Conservation (phyloP, 1,284 basidiomycete species). For the Amylostereum areolatum region DNA sequence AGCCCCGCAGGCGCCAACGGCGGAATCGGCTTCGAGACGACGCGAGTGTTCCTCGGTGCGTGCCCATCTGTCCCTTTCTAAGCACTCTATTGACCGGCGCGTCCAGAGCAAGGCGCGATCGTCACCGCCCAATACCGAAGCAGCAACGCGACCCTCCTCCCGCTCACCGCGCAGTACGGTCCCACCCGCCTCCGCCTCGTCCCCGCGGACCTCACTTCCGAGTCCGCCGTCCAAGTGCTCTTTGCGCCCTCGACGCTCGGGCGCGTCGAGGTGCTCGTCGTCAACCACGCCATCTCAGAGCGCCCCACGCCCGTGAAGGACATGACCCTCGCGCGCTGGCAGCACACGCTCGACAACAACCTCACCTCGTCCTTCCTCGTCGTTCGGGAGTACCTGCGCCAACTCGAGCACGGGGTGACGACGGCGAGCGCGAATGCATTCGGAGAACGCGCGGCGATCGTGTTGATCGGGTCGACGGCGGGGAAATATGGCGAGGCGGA, state of each 20-base stretch:
- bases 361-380: slow-evolving; percentile 67
- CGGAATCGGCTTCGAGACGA: slow-evolving; percentile 59
- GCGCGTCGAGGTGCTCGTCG: slow-evolving; percentile 48
- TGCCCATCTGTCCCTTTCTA: slow-evolving; percentile 1
- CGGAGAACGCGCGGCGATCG: slow-evolving; percentile 33
- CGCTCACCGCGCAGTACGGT: slow-evolving; percentile 33
- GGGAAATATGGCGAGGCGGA: slow-evolving; percentile 70
- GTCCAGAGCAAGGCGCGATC: slow-evolving; percentile 57
- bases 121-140: slow-evolving; percentile 73
- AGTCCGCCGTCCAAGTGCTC: slow-evolving; percentile 42
- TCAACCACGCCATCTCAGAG: slow-evolving; percentile 63
- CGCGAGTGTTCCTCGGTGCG: slow-evolving; percentile 47
- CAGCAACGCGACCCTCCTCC: slow-evolving; percentile 37
- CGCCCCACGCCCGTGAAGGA: slow-evolving; percentile 41
- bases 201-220: slow-evolving; percentile 55
- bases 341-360: slow-evolving; percentile 55
- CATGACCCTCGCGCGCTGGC: slow-evolving; percentile 65
- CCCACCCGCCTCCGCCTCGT: slow-evolving; percentile 31
- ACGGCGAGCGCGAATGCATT: slow-evolving; percentile 32
- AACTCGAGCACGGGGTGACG: slow-evolving; percentile 35
- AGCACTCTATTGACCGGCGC: background rate
- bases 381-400: slow-evolving; percentile 51
- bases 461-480: slow-evolving; percentile 66
- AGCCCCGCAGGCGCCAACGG: slow-evolving; percentile 50
- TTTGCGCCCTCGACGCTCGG: slow-evolving; percentile 37